A percentile compares a stretch with the other conserved stretches of the same genome.
Evolutionary conservation across 2,329 filamentous ascomycete genomes (phyloP).

Genomic region (Colletotrichum sp.): DNA sequence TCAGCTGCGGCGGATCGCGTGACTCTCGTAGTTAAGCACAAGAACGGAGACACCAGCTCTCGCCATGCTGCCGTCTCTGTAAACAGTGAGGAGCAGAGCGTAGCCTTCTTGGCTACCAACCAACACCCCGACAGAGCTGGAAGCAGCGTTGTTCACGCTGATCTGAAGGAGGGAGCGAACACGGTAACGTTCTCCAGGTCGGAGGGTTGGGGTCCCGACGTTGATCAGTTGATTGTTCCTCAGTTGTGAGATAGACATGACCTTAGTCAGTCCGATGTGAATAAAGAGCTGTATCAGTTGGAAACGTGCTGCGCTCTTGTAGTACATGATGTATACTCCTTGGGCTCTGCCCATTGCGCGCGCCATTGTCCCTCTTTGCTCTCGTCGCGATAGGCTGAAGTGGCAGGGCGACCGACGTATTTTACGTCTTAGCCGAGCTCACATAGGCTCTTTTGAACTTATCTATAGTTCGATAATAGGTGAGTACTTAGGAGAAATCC

Average conservation of each 20-base stretch:
- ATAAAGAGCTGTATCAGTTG: no score
- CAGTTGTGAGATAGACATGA: not conserved
- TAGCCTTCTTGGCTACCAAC: conserved; percentile 60
- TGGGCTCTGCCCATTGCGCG: no score
- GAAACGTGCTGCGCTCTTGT: no score
- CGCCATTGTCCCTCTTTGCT: no score
- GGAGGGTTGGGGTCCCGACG: conserved; percentile 52
- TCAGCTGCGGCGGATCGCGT: conserved; percentile 48
- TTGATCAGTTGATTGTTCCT: conserved; percentile 61
- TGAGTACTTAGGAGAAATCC: no score
- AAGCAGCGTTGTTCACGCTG: conserved; percentile 51
- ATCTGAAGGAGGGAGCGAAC: conserved; percentile 54
- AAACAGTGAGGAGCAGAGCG: conserved; percentile 54
- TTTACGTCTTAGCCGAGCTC: no score
- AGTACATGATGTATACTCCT: no score
- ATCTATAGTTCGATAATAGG: no score
- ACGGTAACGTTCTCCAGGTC: conserved; percentile 49
- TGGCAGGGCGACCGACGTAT: no score
- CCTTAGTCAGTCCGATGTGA: no score
- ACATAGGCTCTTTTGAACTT: no score
- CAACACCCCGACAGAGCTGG: conserved; percentile 41
- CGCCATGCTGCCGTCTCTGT: conserved; percentile 60
- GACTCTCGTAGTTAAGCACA: conserved; percentile 60
- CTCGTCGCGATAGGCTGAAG: no score
- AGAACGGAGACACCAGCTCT: conserved; percentile 59